phyloP scores from a whole-genome alignment of 2,329 filamentous ascomycete species.

The Ophiocordyceps robertsii region DNA sequence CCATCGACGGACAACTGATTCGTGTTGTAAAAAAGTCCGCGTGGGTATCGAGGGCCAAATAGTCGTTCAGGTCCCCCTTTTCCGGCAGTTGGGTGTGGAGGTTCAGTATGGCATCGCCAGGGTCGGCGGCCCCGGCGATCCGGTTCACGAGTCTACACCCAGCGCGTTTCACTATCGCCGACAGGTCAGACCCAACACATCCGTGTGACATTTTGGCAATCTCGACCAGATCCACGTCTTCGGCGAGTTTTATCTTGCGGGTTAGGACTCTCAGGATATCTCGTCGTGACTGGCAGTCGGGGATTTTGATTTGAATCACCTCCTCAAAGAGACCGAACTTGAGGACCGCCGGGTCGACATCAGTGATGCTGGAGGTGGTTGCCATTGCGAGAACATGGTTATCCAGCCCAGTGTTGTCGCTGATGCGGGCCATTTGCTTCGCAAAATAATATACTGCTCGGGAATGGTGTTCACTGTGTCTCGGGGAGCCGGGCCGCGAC shows the following conservation, averaged over 20 bases:
- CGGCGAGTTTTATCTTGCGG: slow-evolving; percentile 46
- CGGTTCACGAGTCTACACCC: slow-evolving; percentile 22
- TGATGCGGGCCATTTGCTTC: slow-evolving; percentile 75
- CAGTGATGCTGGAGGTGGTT: slow-evolving; percentile 80
- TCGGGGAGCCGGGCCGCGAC: slow-evolving; percentile 63
- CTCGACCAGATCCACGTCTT: slow-evolving; percentile 58
- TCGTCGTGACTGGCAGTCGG: slow-evolving; percentile 63
- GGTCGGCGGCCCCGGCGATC: slow-evolving; percentile 15
- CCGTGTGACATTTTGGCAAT: slow-evolving; percentile 80
- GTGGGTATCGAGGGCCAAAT: not conserved
- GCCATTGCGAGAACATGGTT: slow-evolving; percentile 82
- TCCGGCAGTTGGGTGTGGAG: too few species aligned
- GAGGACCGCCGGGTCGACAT: slow-evolving; percentile 65
- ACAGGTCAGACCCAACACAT: slow-evolving; percentile 83
- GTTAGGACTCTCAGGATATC: slow-evolving; percentile 67
- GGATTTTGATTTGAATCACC: slow-evolving; percentile 79
- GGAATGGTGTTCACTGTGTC: slow-evolving; percentile 81
- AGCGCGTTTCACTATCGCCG: slow-evolving; percentile 41
- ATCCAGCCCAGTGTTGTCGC: slow-evolving; percentile 50
- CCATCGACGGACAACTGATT: not conserved
- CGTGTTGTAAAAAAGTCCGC: not conserved
- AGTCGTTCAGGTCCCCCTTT: too few species aligned
- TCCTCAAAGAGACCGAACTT: slow-evolving; percentile 66
- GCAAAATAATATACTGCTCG: slow-evolving; percentile 72
- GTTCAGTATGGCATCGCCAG: slow-evolving; percentile 4